Percentiles rank a stretch among this genome's conserved stretches.
Conservation (phyloP, 1,284 basidiomycete genomes). For the Apiotrichum gracile region DNA sequence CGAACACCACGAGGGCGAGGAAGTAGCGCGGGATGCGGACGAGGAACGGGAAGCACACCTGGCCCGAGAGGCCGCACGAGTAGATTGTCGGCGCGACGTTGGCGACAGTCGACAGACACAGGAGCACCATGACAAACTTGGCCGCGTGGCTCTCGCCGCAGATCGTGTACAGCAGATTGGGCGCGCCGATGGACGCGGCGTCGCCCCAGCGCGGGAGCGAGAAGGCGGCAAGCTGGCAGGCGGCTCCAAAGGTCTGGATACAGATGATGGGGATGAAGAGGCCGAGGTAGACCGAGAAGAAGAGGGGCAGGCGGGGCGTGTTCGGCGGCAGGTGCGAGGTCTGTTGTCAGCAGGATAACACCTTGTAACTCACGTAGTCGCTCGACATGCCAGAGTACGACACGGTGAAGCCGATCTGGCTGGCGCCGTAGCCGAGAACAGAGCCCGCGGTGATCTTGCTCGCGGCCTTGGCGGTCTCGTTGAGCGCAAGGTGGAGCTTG, state of each 20-base stretch:
- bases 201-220: constrained; percentile 63
- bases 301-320: constrained; percentile 50
- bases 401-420: constrained; percentile 42
- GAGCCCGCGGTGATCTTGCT: constrained; percentile 31
- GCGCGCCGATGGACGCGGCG: constrained; percentile 58
- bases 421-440: constrained; percentile 38
- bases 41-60: constrained; percentile 63
- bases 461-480: constrained; percentile 26
- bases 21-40: constrained; percentile 70
- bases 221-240: constrained; percentile 49
- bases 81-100: constrained; percentile 82
- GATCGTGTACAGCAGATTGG: constrained; percentile 69
- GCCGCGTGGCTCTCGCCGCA: constrained; percentile 58
- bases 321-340: constrained; percentile 45
- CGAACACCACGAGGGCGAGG: constrained; percentile 73
- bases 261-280: constrained; percentile 61
- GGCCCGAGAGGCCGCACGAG: constrained; percentile 73
- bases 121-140: constrained; percentile 70
- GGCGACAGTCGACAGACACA: constrained; percentile 59
- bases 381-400: constrained; percentile 38
- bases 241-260: constrained; percentile 69
- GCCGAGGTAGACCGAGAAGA: constrained; percentile 67
- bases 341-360: constrained; percentile 45
- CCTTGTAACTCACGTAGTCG: constrained; percentile 35
- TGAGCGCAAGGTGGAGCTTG: constrained; percentile 47